Conservation (phyloP, 2,329 filamentous ascomycete genomes). For the Ramularia endophylla region DNA sequence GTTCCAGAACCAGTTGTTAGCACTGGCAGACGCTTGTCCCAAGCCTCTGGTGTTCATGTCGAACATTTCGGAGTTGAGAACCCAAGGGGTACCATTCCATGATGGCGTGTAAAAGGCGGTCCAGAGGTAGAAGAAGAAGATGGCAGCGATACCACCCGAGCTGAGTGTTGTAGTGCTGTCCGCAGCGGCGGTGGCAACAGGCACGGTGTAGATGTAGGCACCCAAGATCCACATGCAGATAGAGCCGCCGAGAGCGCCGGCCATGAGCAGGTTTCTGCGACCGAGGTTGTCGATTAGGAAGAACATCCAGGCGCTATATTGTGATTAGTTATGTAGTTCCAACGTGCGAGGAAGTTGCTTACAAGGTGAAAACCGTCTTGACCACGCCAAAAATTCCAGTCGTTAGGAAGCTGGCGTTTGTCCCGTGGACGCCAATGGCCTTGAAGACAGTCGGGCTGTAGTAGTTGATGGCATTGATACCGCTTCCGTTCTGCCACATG, state of each 20-base stretch:
- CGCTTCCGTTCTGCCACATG: slow-evolving; percentile 70
- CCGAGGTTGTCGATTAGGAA: slow-evolving; percentile 62
- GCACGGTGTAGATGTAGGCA: slow-evolving; percentile 46
- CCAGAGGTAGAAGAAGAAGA: slow-evolving; percentile 71
- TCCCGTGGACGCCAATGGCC: slow-evolving; percentile 56
- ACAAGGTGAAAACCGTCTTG: slow-evolving; percentile 64
- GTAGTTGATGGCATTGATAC: slow-evolving; percentile 77
- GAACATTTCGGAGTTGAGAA: slow-evolving; percentile 69
- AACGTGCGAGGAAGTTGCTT: too few relatives aligned
- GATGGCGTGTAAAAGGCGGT: slow-evolving; percentile 58
- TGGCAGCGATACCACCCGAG: slow-evolving; percentile 52
- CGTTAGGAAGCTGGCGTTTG: slow-evolving; percentile 56
- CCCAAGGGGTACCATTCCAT: slow-evolving; percentile 58
- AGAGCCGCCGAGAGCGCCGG: slow-evolving; percentile 57
- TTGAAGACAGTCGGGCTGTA: slow-evolving; percentile 65
- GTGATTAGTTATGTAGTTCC: too few relatives aligned
- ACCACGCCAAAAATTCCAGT: slow-evolving; percentile 74
- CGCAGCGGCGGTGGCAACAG: slow-evolving; percentile 34
- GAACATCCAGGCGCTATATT: slow-evolving; percentile 63
- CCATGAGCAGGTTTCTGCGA: slow-evolving; percentile 58
- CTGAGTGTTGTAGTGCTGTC: slow-evolving; percentile 30
- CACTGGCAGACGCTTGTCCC: slow-evolving; percentile 60
- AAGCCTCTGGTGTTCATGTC: slow-evolving; percentile 62
- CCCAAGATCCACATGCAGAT: slow-evolving; percentile 61
- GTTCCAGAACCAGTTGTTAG: slow-evolving; percentile 55